Evolutionary conservation across 2,329 filamentous ascomycete genomes (phyloP), one percentile per base, ranked within the genome.

Genomic region (Aspergillus carbonarius): DNA sequence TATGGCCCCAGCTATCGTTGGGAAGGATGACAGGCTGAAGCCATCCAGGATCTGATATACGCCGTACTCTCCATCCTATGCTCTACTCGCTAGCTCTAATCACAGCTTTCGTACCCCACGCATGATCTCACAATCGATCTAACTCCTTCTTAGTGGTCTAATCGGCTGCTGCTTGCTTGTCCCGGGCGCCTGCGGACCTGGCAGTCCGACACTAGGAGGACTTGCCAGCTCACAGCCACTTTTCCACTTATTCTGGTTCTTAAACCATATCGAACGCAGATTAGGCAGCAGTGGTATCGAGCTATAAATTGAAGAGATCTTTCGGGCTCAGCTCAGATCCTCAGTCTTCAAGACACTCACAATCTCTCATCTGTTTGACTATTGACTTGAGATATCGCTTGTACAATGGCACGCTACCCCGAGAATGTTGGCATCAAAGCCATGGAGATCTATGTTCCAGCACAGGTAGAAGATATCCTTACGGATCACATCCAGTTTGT

Each of bases 341-440:
- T 42, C 39, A n/a, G 34, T 37, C 34, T 7, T 37, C 34, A 27
- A 27, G 25, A 27, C 25, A 35, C 15, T 35, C 39, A 23, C 7
- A 42, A 10, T 23, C 10, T 7, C 20, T 42, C 39, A 10, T 10
- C 9, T 10, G 30, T 32, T 32, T 10, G 9, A 32, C 30, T 15
- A 17, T 23, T 23, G 8, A 23, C 12, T 13, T 10, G 10, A 13
- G 10, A 8, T 42, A 15, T 42, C 63, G 62, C 67, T 62, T 61
- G 63, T 68, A 78, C 63, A 66, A 93, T 92, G 89, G 84, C 89
- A 73, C 76, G 87, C 68, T 88, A 89, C 79, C 89, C 91, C 66
- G 87, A 92, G 78, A 93, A 93, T 81, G 88, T 95, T 78, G 91
- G 91, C 84, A 92, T 95, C 76, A 93, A 95, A 83, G 91, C 90